These are phyloP conservation scores for Pulveroboletus ravenelii DNA, from an alignment of 768 basidiomycete genomes.

Conservation along the genomic window DNA sequence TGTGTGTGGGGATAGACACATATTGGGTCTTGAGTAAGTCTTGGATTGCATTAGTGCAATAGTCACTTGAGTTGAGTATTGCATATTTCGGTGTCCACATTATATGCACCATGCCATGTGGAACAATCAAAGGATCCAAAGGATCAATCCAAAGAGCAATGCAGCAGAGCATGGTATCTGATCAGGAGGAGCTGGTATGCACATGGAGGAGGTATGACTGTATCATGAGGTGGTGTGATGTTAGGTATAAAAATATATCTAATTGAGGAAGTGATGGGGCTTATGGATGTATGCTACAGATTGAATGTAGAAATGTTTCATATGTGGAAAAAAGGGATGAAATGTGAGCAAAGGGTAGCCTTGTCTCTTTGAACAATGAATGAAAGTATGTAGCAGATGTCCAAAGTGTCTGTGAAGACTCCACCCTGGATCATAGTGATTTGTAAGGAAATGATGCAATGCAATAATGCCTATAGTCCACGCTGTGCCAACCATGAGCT, in stretches of 20 bases:
- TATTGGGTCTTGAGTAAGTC: not conserved
- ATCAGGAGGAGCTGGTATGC: conserved; percentile 14
- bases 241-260: conserved; percentile 23
- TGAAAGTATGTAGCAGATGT: conserved; percentile 14
- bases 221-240: conserved; percentile 13
- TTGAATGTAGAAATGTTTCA: conserved; percentile 13
- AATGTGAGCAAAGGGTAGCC: conserved; percentile 10
- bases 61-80: not conserved
- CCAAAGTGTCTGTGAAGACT: conserved; percentile 26
- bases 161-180: not conserved
- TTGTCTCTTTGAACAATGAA: conserved; percentile 15
- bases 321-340: not conserved
- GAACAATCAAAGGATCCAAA: not conserved
- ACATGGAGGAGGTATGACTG: conserved; percentile 10
- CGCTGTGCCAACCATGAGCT: conserved; percentile 11
- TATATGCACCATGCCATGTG: not conserved
- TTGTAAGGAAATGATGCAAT: too few relatives aligned
- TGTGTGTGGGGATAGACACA: too few relatives aligned
- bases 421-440: too few relatives aligned
- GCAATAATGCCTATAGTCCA: conserved; percentile 19
- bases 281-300: conserved; percentile 11
- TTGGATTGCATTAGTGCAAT: not conserved
- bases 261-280: not conserved
- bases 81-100: not conserved
- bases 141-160: not conserved